Evolutionary conservation across 2,329 filamentous ascomycete genomes (phyloP), one percentile per base, ranked within the genome.

Genomic region (Fusarium cicatricum): DNA sequence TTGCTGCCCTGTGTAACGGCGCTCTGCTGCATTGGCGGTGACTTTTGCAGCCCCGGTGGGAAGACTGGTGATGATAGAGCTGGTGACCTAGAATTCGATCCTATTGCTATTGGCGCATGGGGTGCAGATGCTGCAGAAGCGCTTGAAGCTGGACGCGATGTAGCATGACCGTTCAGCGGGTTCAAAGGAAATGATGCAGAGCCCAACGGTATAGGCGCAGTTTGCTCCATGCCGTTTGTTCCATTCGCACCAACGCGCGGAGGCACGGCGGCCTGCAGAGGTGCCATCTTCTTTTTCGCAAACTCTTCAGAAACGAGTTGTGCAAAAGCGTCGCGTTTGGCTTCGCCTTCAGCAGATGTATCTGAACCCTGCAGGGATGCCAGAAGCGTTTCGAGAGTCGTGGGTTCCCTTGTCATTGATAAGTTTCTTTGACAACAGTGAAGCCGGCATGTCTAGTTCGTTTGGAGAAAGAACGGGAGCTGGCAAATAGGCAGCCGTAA

Each of bases 121-220:
- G 49, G 37, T 7, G 31, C 37, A 16, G 58, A 48, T n/a, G 46
- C 17, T 15, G 37, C 44, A 14, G 63, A 53, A 12, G 31, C n/a
- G 23, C 41, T 51, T 43, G 53, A 60, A 41, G 46, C 55, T 17
- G 51, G 41, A 40, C 44, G 46, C 41, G 62, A 45, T 37, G 42
- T 9, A n/a, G 52, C 31, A 37, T 37, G 19, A 21, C 57, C 53
- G 14, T 45, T 59, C 6, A 60, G 57, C 12, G 59, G 10, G 15
- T 12, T 46, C 17, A 36, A 34, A 19, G 63, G 52, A 15, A 55
- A 26, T 6, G 40, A 48, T 8, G 57, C 52, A 48, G 63, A 54
- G 10, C 40, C 43, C 28, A 28, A 23, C 3, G 26, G 14, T 12
- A 50, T 31, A 26, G 51, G 37, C 19, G 37, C 31, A n/a, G 14